phyloP scores from a whole-genome alignment of 768 basidiomycete species.

The Terana coerulea region DNA sequence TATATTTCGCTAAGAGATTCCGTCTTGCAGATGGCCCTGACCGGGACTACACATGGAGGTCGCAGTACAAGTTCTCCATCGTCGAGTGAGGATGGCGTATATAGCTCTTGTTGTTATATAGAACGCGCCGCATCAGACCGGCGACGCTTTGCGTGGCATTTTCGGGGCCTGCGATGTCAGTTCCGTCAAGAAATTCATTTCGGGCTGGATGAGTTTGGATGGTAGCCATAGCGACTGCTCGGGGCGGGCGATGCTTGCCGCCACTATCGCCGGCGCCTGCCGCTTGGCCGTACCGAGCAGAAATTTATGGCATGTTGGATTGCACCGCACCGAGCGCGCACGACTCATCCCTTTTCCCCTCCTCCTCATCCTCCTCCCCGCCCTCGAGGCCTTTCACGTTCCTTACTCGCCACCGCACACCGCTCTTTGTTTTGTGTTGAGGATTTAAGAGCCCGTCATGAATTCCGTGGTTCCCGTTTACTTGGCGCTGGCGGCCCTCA shows the following conservation, averaged over 20 bases:
- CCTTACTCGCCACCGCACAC: not conserved
- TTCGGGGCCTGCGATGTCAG: too few relatives aligned
- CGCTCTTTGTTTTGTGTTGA: conserved; percentile 3
- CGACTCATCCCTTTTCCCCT: not conserved
- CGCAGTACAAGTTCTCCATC: conserved; percentile 46
- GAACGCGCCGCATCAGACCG: not conserved
- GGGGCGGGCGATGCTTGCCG: not conserved
- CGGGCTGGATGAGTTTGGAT: not conserved
- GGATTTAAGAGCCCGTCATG: not conserved
- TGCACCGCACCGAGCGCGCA: not conserved
- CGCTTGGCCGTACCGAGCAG: not conserved
- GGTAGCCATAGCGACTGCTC: conserved; percentile 3
- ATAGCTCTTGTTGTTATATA: not conserved
- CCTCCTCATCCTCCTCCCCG: not conserved
- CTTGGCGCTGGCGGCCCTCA: not conserved
- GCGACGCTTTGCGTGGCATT: not conserved
- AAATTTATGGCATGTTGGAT: not conserved
- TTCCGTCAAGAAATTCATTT: not conserved
- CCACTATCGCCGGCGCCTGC: conserved; percentile 5
- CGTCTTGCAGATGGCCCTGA: conserved; percentile 35
- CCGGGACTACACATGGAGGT: conserved; percentile 41
- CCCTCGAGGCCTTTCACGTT: conserved; percentile 4
- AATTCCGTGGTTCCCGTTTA: not conserved
- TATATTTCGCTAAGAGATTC: not conserved
- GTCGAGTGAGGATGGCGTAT: conserved; percentile 12